Evolutionary conservation across 495 filamentous ascomycete genomes (phyloP), one percentile per base, ranked within the genome.

Genomic region (Filosporella fistucella): DNA sequence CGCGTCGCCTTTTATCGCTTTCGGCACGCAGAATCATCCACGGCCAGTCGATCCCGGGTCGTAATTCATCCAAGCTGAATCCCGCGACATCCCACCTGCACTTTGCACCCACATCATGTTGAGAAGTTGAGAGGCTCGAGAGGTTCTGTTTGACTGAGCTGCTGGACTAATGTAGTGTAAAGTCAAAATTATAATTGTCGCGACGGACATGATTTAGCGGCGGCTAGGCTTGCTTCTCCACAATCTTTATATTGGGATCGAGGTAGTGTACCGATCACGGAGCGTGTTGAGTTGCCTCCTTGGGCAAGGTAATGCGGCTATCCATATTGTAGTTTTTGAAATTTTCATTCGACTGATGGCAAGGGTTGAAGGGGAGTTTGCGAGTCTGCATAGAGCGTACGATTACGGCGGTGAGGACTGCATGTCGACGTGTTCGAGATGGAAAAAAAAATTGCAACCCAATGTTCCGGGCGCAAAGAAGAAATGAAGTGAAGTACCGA

Each of bases 331-430:
- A 38, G 35, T 21, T 10, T 4, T 38, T 21, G 18, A 21, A 13
- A 38, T 13, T 4, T 35, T 38, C 8, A 22, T 21, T 13, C 26
- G 21, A 41, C 21, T 12, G 22, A 10, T 14, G 26, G 1, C 24
- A 21, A 3, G n/a, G 4, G 28, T 16, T 21, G 2, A 12, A 3
- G 13, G 29, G 14, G 22, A 37, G 25, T 22, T 17, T 22, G 30
- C 20, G 9, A 26, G 5, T 21, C 8, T 38, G 3, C 4, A 20
- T 9, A 32, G 24, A 24, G 34, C 45, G 32, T 25, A 49, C 5
- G 34, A 49, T 36, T 24, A 47, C 22, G 35, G 45, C 46, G 46
- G 46, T 49, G 46, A 49, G 28, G n/a, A 7, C 34, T 49, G 46
- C 46, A 42, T 32, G 45, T 32, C 45, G 35, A 48, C 45, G 45